These are phyloP conservation scores for Teratosphaeriaceae sp. DNA, from an alignment of 2,329 filamentous ascomycete species.

Conservation along the genomic window DNA sequence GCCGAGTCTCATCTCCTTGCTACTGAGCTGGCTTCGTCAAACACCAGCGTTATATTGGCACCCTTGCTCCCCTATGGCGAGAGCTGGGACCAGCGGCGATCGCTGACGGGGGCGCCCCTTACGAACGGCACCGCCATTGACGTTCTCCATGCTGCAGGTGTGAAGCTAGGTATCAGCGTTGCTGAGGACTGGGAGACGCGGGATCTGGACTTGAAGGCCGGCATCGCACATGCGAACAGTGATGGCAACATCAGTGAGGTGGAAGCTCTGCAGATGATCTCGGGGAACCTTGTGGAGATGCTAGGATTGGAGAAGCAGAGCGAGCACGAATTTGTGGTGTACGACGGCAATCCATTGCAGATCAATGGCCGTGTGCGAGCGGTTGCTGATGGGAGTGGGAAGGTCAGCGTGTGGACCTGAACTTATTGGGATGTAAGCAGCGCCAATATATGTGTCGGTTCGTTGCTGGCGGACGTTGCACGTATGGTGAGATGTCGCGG, in stretches of 20 bases:
- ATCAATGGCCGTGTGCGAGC: conserved; percentile 52
- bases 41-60: conserved; percentile 54
- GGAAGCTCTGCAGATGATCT: conserved; percentile 52
- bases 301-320: conserved; percentile 39
- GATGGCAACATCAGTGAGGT: conserved; percentile 48
- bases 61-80: conserved; percentile 51
- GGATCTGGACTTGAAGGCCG: conserved; percentile 54
- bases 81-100: conserved; percentile 56
- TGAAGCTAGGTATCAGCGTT: conserved; percentile 52
- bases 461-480: too few relatives aligned
- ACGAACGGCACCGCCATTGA: conserved; percentile 60
- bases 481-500: too few relatives aligned
- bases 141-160: conserved; percentile 51
- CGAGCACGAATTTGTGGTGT: conserved; percentile 51
- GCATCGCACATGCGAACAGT: conserved; percentile 53
- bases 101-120: conserved; percentile 57
- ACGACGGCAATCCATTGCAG: conserved; percentile 57
- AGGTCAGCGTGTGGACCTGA: conserved; percentile 21
- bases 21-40: conserved; percentile 48
- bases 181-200: conserved; percentile 57
- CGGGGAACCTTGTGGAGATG: conserved; percentile 51
- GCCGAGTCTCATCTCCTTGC: conserved; percentile 58
- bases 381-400: conserved; percentile 40
- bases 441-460: too few relatives aligned
- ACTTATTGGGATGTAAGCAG: too few relatives aligned